Evolutionary conservation across 2,329 filamentous ascomycete species (phyloP).

Genomic region (Sclerotinia sclerotiorum): DNA sequence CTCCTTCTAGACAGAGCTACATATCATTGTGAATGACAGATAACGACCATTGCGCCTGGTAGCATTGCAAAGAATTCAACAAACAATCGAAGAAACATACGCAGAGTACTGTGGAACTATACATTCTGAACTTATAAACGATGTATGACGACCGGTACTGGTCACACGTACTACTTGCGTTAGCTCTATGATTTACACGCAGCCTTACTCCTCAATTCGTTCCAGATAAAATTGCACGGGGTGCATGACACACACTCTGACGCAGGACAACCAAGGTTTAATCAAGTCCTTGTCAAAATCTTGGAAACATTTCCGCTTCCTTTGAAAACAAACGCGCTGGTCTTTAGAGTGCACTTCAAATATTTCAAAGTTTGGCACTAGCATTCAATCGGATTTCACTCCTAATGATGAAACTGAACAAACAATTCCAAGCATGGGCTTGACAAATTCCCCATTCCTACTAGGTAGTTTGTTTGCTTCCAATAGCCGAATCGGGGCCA

Average conservation of each 20-base stretch:
- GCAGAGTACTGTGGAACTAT: conserved; percentile 29
- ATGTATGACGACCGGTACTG: conserved; percentile 25
- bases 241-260: conserved; percentile 14
- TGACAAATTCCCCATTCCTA: not conserved
- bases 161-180: conserved; percentile 5
- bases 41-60: conserved; percentile 28
- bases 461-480: conserved; percentile 14
- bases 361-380: conserved; percentile 3
- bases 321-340: not conserved
- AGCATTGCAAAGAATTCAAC: conserved; percentile 28
- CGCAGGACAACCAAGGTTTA: conserved; percentile 8
- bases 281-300: conserved; percentile 15
- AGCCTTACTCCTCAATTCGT: conserved; percentile 9
- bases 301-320: not conserved
- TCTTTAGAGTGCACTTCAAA: not conserved
- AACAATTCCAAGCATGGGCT: conserved; percentile 8
- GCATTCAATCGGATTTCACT: conserved; percentile 7
- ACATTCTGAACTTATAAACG: conserved; percentile 30
- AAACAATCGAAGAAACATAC: conserved; percentile 35
- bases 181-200: not conserved
- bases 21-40: conserved; percentile 32
- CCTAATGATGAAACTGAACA: conserved; percentile 1
- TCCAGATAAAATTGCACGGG: conserved; percentile 15
- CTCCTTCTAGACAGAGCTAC: conserved; percentile 31
- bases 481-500: not conserved